These are phyloP conservation scores for Ophiocordyceps camponoti-rufipedis DNA, from an alignment of 2,329 filamentous ascomycete genomes.

Conservation along the genomic window DNA sequence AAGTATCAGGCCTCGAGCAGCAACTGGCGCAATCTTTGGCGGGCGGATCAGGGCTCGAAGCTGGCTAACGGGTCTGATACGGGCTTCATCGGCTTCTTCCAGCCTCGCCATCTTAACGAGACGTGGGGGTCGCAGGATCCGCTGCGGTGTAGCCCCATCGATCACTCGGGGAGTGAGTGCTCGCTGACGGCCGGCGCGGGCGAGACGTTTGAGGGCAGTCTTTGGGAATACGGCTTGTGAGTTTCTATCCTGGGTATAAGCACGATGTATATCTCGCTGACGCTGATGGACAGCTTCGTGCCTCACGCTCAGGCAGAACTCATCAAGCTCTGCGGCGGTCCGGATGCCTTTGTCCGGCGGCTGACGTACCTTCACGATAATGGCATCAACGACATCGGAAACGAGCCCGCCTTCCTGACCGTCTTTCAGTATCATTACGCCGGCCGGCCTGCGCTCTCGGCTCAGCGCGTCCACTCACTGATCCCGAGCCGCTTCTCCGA, in stretches of 20 bases:
- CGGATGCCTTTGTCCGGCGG: constrained; percentile 34
- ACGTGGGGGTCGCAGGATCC: constrained; percentile 55
- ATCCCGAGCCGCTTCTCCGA: constrained; percentile 46
- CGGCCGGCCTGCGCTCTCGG: constrained; percentile 38
- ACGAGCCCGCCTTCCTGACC: constrained; percentile 41
- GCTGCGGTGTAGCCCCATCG: constrained; percentile 37
- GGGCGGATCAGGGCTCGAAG: constrained; percentile 34
- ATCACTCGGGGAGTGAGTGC: constrained; percentile 35
- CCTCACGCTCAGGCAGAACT: constrained; percentile 35
- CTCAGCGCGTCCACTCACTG: constrained; percentile 39
- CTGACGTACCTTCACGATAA: constrained; percentile 47
- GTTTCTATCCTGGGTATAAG: too few species aligned
- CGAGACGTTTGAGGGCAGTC: constrained; percentile 55
- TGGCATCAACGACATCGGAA: constrained; percentile 47
- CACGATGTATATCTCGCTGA: too few species aligned
- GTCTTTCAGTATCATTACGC: constrained; percentile 55
- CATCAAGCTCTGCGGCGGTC: constrained; percentile 41
- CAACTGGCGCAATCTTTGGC: constrained; percentile 53
- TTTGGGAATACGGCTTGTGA: constrained; percentile 57
- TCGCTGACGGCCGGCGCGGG: constrained; percentile 39
- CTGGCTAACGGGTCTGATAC: constrained; percentile 37
- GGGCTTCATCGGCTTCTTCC: constrained; percentile 51
- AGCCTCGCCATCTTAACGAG: constrained; percentile 47
- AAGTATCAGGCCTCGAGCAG: constrained; percentile 40
- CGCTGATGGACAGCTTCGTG: constrained; percentile 20